Conservation (phyloP, 805 yeast species). For the Jamesozyma lodderae region DNA sequence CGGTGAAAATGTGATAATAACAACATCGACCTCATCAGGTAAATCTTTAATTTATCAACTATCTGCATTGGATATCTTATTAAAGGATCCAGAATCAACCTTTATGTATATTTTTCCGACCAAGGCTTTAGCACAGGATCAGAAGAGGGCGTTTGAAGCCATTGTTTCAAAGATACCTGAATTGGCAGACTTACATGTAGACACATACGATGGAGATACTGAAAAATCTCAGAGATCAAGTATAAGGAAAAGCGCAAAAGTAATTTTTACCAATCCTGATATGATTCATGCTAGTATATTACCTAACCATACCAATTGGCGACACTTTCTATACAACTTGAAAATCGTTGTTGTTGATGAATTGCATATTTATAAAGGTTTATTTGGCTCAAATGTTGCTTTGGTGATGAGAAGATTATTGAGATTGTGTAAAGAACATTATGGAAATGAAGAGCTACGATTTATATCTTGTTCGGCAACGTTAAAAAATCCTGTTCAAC, state of each 20-base stretch:
- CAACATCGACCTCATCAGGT: conserved; percentile 96
- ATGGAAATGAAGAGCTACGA: conserved; percentile 39
- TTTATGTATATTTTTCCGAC: conserved; percentile 92
- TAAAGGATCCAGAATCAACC: conserved; percentile 39
- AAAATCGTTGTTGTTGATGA: conserved; percentile 75
- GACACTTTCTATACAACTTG: conserved; percentile 51
- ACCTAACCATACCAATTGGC: conserved; percentile 73
- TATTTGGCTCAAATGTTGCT: conserved; percentile 90
- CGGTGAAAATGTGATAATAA: conserved; percentile 66
- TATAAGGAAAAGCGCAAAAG: conserved; percentile 57
- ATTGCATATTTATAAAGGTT: conserved; percentile 79
- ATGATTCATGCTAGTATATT: conserved; percentile 78
- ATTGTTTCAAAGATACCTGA: conserved; percentile 44
- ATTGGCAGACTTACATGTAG: conserved; percentile 42
- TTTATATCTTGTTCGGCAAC: conserved; percentile 95
- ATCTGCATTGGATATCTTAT: conserved; percentile 53
- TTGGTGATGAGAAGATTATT: conserved; percentile 71
- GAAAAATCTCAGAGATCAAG: conserved; percentile 42
- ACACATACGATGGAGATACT: conserved; percentile 94
- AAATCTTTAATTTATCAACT: conserved; percentile 87
- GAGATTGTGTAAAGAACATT: conserved; percentile 37
- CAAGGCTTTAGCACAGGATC: conserved; percentile 96
- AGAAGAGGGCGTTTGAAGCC: conserved; percentile 65
- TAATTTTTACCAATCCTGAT: conserved; percentile 92
- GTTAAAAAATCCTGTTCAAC: conserved; percentile 58